A percentile compares a stretch with the other conserved stretches of the same genome.
Evolutionary conservation across 495 filamentous ascomycete genomes (phyloP).

Genomic region (Trichoderma gamsii): DNA sequence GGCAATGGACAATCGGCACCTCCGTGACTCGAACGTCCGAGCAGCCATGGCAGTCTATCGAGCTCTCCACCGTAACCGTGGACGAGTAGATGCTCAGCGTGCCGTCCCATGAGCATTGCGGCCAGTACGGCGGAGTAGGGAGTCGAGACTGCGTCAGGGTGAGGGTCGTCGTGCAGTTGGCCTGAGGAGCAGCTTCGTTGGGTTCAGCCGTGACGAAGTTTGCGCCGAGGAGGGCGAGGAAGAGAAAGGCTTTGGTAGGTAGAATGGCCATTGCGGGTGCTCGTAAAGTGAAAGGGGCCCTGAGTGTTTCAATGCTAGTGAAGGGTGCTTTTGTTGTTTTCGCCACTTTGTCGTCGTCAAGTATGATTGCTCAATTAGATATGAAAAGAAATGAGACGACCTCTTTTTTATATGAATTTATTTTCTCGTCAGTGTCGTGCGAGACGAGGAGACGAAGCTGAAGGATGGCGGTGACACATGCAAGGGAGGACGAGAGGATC

Average conservation of each 20-base stretch:
- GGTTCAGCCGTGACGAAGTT: background rate
- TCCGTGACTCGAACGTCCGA: slow-evolving; percentile 19
- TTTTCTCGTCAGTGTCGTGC: background rate
- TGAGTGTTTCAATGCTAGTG: background rate
- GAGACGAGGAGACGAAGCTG: background rate
- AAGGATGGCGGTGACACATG: background rate
- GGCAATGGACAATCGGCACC: slow-evolving; percentile 23
- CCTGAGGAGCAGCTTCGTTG: background rate
- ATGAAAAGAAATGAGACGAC: no score
- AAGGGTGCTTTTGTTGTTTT: no score
- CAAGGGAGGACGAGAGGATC: slow-evolving; percentile 3
- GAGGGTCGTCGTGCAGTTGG: slow-evolving; percentile 28
- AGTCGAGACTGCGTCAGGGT: slow-evolving; percentile 9
- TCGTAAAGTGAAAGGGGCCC: no score
- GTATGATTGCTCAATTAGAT: no score
- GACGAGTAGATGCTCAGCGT: slow-evolving; percentile 26
- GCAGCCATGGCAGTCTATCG: slow-evolving; percentile 32
- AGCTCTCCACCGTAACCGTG: slow-evolving; percentile 22
- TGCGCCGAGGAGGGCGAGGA: background rate
- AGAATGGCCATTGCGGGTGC: background rate
- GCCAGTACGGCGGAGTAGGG: slow-evolving; percentile 13
- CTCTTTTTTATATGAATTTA: no score
- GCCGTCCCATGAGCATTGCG: slow-evolving; percentile 28
- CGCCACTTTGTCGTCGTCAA: no score
- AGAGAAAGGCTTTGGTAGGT: background rate